phyloP scores from a whole-genome alignment of 805 yeast species.

The Suhomyces vadensis region DNA sequence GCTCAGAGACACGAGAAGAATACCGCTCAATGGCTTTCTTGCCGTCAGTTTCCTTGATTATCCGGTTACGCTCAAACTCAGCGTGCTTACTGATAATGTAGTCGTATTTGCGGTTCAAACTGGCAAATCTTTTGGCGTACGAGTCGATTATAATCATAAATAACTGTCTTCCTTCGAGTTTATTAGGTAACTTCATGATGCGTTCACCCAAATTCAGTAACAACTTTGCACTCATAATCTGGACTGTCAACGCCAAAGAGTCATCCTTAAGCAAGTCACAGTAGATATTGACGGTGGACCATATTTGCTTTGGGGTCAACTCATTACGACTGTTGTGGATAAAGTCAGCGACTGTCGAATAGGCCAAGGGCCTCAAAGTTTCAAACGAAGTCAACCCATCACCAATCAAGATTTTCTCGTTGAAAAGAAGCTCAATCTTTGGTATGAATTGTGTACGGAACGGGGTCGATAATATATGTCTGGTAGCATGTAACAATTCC shows the following conservation, averaged over 20 bases:
- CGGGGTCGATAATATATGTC: conserved; percentile 92
- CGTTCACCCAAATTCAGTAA: conserved; percentile 85
- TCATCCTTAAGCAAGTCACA: conserved; percentile 79
- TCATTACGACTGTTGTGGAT: conserved; percentile 89
- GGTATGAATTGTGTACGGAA: conserved; percentile 81
- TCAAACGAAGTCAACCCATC: conserved; percentile 91
- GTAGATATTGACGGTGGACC: conserved; percentile 83
- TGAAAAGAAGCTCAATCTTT: conserved; percentile 79
- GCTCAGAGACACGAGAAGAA: conserved; percentile 26
- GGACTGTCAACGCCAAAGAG: conserved; percentile 82
- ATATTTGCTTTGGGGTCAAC: conserved; percentile 75
- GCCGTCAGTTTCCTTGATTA: conserved; percentile 41
- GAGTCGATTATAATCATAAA: conserved; percentile 86
- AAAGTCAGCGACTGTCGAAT: conserved; percentile 93
- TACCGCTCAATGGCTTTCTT: conserved; percentile 43
- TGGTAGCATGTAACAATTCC: conserved; percentile 88
- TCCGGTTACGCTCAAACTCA: conserved; percentile 47
- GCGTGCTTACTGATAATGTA: conserved; percentile 64
- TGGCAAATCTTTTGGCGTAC: conserved; percentile 76
- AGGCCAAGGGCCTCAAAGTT: conserved; percentile 88
- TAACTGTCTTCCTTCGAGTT: conserved; percentile 78
- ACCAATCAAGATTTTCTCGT: conserved; percentile 86
- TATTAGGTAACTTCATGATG: conserved; percentile 77
- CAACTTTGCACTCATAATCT: conserved; percentile 93
- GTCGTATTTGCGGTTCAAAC: conserved; percentile 70